Base-by-base conservation (phyloP, 805 yeast genomes). In the Komagataella pastoris region DNA sequence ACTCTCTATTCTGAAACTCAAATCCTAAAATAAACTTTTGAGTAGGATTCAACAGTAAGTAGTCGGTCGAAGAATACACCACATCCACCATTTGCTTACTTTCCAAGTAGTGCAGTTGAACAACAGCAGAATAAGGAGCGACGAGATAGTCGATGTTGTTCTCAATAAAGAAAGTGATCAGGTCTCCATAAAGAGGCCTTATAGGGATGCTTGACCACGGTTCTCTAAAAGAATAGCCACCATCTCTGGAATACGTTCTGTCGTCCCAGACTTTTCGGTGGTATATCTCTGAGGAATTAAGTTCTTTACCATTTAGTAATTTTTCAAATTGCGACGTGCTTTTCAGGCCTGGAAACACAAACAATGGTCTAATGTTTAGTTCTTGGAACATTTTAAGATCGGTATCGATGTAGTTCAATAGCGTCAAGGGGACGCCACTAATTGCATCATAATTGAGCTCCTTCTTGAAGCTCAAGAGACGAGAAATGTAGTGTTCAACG, bases 1-100 rank as follows among this genome's bases (percentile, higher is more conserved):
- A 85, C 55, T 79, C 85, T 56, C 76, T 76, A 43, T 74, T 71
- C 51, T 74, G 79, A 55, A 81, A 75, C 54, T 86, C 95, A 73
- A 89, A 75, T 17, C 84, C 78, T 49, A 82, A 65, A 52, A 91
- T 83, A 53, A 89, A 80, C 56, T 79, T 83, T 53, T 87, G 93
- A 24, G 85, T 74, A 21, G 77, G 75, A 4, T 66, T 67, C 48
- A 79, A 64, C 62, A 91, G 69, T 47, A 90, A 68, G 44, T 81
- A 73, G 59, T 93, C 98, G 1, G 89, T 83, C 6, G 96, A 83
- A 0, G 96, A 96, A 65, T 81, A 86, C 44, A 90, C 79, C 4
- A 85, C 81, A 63, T 90, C 89, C 50, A 91, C 76, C 48, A 72
- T 67, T 0, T 70, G 72, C 49, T 70, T 71, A 47, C 75, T 75